These are phyloP conservation scores for Aspergillus steynii DNA, from an alignment of 495 filamentous ascomycete genomes.

Conservation along the genomic window DNA sequence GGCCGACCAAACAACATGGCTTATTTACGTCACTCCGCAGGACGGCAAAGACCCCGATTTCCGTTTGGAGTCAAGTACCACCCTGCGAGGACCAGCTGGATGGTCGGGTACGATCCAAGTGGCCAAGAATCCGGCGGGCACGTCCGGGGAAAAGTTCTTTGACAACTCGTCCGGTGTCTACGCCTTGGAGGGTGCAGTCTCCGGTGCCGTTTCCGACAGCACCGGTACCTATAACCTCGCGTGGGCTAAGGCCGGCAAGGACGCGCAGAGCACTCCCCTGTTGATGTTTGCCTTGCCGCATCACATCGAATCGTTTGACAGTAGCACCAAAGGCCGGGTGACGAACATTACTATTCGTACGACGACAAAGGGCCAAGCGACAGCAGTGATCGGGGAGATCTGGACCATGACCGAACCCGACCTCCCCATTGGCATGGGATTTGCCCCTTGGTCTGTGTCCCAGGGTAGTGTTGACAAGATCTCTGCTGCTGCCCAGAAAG, in stretches of 20 bases:
- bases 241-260: constrained; percentile 67
- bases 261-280: constrained; percentile 44
- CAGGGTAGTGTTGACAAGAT: constrained; percentile 52
- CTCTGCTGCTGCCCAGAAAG: constrained; percentile 48
- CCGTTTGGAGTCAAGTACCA: constrained; percentile 45
- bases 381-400: constrained; percentile 67
- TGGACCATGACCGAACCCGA: constrained; percentile 77
- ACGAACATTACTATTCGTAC: constrained; percentile 68
- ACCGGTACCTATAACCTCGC: constrained; percentile 70
- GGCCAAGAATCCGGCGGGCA: constrained; percentile 66
- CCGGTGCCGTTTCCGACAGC: constrained; percentile 57
- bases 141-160: constrained; percentile 63
- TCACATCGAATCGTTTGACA: constrained; percentile 74
- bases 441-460: constrained; percentile 70
- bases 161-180: constrained; percentile 78
- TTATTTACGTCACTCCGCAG: constrained; percentile 70
- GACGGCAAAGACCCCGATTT: constrained; percentile 49
- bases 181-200: constrained; percentile 59
- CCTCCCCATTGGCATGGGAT: constrained; percentile 72
- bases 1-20: constrained; percentile 74
- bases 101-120: constrained; percentile 78
- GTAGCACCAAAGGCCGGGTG: constrained; percentile 50
- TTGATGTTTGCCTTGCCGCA: constrained; percentile 92
- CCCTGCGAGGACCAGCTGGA: constrained; percentile 49
- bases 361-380: constrained; percentile 82